phyloP scores from a whole-genome alignment of 2,329 filamentous ascomycete genomes.

The Hortaea werneckii region DNA sequence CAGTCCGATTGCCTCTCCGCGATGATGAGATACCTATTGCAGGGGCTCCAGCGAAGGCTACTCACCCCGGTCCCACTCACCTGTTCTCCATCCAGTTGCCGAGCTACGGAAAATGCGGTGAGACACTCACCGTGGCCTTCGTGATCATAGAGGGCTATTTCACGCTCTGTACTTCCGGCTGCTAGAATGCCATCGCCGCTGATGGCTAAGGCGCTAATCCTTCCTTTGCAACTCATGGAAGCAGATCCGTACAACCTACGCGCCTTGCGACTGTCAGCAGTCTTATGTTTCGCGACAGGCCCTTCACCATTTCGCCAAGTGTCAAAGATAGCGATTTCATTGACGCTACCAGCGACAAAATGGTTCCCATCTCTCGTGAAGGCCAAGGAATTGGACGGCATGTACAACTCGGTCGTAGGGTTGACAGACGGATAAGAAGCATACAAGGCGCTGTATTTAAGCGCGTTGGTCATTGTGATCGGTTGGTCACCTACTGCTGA shows the following conservation, averaged over 20 bases:
- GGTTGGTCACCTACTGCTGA: slow-evolving; percentile 45
- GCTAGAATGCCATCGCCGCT: slow-evolving; percentile 42
- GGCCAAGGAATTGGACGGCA: slow-evolving; percentile 44
- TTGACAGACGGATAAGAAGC: slow-evolving; percentile 47
- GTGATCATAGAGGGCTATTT: slow-evolving; percentile 46
- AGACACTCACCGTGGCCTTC: slow-evolving; percentile 40
- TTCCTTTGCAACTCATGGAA: slow-evolving; percentile 42
- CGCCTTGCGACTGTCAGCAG: slow-evolving; percentile 29
- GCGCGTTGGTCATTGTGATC: slow-evolving; percentile 45
- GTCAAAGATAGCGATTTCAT: slow-evolving; percentile 47
- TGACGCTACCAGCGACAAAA: slow-evolving; percentile 49
- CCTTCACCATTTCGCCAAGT: slow-evolving; percentile 37
- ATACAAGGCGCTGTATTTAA: slow-evolving; percentile 35
- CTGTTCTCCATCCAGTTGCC: background rate
- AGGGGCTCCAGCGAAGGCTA: slow-evolving; percentile 47
- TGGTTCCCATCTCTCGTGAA: slow-evolving; percentile 39
- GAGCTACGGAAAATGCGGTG: slow-evolving; percentile 38
- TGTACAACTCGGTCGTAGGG: slow-evolving; percentile 46
- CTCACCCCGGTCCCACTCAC: slow-evolving; percentile 42
- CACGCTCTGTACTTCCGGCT: slow-evolving; percentile 47
- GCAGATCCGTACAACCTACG: slow-evolving; percentile 28
- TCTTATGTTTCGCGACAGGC: slow-evolving; percentile 33
- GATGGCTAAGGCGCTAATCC: slow-evolving; percentile 43
- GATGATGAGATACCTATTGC: slow-evolving; percentile 49
- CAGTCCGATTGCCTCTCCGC: slow-evolving; percentile 47